A percentile compares a stretch with the other conserved stretches of the same genome.
Conservation (phyloP, 768 basidiomycete genomes). For the Mycena albidolilacea region DNA sequence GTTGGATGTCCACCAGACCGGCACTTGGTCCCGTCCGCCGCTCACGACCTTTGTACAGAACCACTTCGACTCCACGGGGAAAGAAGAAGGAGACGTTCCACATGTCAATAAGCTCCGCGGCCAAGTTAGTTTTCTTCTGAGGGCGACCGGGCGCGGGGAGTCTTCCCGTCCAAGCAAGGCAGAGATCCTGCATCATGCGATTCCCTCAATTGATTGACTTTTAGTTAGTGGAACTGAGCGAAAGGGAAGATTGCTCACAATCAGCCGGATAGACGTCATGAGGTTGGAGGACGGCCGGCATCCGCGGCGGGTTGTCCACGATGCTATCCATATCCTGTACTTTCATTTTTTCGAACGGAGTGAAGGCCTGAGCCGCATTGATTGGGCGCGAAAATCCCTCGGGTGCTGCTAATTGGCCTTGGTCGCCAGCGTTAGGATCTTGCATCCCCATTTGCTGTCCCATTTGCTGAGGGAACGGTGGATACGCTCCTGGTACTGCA, state of each 20-base stretch:
- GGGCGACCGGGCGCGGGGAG: slow-evolving; percentile 74
- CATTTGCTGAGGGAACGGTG: slow-evolving; percentile 38
- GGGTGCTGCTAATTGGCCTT: slow-evolving; percentile 69
- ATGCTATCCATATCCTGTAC: slow-evolving; percentile 86
- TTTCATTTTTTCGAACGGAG: slow-evolving; percentile 79
- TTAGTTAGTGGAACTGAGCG: neutral
- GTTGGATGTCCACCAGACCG: slow-evolving; percentile 68
- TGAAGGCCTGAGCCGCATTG: slow-evolving; percentile 76
- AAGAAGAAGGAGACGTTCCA: slow-evolving; percentile 88
- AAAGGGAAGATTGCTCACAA: slow-evolving; percentile 47
- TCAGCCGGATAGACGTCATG: slow-evolving; percentile 87
- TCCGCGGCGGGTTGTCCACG: slow-evolving; percentile 74
- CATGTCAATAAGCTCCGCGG: slow-evolving; percentile 81
- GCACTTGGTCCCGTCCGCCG: slow-evolving; percentile 77
- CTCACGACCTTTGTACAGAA: slow-evolving; percentile 86
- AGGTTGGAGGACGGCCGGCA: slow-evolving; percentile 79
- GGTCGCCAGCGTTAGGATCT: slow-evolving; percentile 49
- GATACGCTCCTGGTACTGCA: slow-evolving; percentile 13
- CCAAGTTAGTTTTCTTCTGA: slow-evolving; percentile 71
- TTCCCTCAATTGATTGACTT: slow-evolving; percentile 56
- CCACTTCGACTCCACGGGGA: slow-evolving; percentile 81
- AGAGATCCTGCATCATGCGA: slow-evolving; percentile 84
- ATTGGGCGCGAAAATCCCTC: slow-evolving; percentile 84
- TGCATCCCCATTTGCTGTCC: slow-evolving; percentile 49
- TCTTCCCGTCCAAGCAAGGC: slow-evolving; percentile 82